A percentile compares a stretch with the other conserved stretches of the same genome.
These are phyloP conservation scores for Tylopilus sp. DNA, from an alignment of 1,284 basidiomycete species.

Conservation along the genomic window DNA sequence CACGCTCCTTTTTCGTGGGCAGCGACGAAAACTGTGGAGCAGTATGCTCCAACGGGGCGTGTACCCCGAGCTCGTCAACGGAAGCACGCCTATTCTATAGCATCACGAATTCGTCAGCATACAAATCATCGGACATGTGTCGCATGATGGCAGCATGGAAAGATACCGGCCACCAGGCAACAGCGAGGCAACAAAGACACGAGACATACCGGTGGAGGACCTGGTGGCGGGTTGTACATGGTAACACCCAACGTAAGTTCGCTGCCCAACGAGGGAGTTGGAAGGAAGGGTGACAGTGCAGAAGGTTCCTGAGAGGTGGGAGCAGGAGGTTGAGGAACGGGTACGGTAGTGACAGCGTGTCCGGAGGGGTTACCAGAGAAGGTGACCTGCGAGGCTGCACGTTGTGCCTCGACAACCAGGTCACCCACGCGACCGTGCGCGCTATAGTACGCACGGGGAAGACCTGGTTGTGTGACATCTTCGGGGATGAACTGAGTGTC, in stretches of 20 bases:
- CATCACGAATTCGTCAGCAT: slow-evolving; percentile 12
- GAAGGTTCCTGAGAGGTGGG: slow-evolving; percentile 8
- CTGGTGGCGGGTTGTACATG: slow-evolving; percentile 10
- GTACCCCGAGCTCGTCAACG: slow-evolving; percentile 28
- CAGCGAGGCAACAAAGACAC: slow-evolving; percentile 14
- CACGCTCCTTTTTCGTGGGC: slow-evolving; percentile 15
- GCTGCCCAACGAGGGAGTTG: slow-evolving; percentile 31
- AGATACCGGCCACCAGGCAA: slow-evolving; percentile 20
- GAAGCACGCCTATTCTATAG: slow-evolving; percentile 24
- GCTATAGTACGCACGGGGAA: slow-evolving; percentile 70
- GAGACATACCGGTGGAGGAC: slow-evolving; percentile 22
- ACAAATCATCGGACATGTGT: slow-evolving; percentile 10
- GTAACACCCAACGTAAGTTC: slow-evolving; percentile 26
- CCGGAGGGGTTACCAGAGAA: slow-evolving; percentile 44
- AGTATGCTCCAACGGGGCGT: slow-evolving; percentile 3
- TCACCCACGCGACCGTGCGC: slow-evolving; percentile 60
- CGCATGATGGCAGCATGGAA: slow-evolving; percentile 10
- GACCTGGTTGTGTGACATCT: slow-evolving; percentile 76
- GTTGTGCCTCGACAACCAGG: slow-evolving; percentile 62
- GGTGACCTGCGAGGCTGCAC: slow-evolving; percentile 52
- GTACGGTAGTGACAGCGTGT: slow-evolving; percentile 12
- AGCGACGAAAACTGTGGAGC: slow-evolving; percentile 26
- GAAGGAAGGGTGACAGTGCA: slow-evolving; percentile 19
- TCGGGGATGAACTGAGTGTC: slow-evolving; percentile 72
- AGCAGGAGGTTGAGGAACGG: slow-evolving; percentile 4